Conservation (phyloP, 495 filamentous ascomycete genomes). For the Talaromyces liani region DNA sequence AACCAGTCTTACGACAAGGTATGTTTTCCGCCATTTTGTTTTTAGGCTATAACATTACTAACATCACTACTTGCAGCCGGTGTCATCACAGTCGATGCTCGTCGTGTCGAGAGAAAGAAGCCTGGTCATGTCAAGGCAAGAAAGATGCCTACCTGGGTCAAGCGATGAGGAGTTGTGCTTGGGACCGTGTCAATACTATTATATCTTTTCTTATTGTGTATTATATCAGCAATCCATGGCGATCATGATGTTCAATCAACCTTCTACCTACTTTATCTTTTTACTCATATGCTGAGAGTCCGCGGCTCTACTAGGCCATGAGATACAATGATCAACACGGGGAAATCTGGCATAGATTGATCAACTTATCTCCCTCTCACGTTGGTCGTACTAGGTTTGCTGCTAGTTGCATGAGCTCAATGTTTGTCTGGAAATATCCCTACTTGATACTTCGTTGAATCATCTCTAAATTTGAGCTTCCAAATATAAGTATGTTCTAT, state of each 20-base stretch:
- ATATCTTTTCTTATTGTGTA: conserved; percentile 18
- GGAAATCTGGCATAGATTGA: neutral
- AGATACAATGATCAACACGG: no score
- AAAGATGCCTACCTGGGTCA: conserved; percentile 98
- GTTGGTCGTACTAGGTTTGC: neutral
- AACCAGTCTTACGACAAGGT: conserved; percentile 83
- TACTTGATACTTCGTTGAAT: no score
- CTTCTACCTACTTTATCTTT: neutral
- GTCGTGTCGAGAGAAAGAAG: conserved; percentile 97
- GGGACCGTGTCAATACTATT: conserved; percentile 4
- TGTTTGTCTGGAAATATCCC: no score
- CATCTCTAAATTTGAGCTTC: no score
- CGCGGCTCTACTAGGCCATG: no score
- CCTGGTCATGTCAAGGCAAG: conserved; percentile 88
- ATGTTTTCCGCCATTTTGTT: conserved; percentile 29
- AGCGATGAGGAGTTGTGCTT: conserved; percentile 40
- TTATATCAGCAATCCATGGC: conserved; percentile 16
- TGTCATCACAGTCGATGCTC: conserved; percentile 82
- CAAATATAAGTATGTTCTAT: no score
- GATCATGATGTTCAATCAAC: neutral
- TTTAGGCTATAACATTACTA: conserved; percentile 15
- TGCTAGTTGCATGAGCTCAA: neutral
- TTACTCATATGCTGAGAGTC: neutral
- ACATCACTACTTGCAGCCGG: conserved; percentile 56
- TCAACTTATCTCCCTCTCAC: neutral